phyloP scores from a whole-genome alignment of 371 early-diverging fungal genomes.

The Rhizopus sp. region DNA sequence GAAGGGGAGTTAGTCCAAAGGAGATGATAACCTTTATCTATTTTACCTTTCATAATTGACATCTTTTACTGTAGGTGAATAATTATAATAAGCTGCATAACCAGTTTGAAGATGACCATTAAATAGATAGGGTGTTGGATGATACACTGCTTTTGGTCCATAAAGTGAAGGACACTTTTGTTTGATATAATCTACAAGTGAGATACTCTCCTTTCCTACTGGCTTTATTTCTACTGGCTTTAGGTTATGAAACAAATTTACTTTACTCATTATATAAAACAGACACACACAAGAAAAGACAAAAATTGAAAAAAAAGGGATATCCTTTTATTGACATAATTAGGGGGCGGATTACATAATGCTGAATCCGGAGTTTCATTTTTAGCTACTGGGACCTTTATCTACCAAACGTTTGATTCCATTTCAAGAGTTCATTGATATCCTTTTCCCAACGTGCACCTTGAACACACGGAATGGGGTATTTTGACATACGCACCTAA shows the following conservation, averaged over 20 bases:
- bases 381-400: not conserved
- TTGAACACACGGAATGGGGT: conserved; percentile 78
- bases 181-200: conserved; percentile 37
- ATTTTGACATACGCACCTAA: conserved; percentile 71
- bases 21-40: conserved; percentile 3
- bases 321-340: not conserved
- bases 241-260: conserved; percentile 21
- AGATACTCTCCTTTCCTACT: conserved; percentile 24
- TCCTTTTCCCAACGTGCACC: conserved; percentile 76
- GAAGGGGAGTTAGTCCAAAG: no score
- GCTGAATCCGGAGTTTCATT: not conserved
- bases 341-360: not conserved
- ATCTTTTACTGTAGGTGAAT: conserved; percentile 29
- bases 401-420: conserved; percentile 75
- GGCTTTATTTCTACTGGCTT: conserved; percentile 13
- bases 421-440: conserved; percentile 80
- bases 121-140: conserved; percentile 59
- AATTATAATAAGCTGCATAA: conserved; percentile 57
- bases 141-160: conserved; percentile 42
- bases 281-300: not conserved
- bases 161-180: conserved; percentile 45
- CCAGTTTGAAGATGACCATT: conserved; percentile 67
- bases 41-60: conserved; percentile 60
- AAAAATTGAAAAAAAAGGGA: not conserved
- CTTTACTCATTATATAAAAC: conserved; percentile 25